Percentiles rank a stretch among this genome's conserved stretches.
Evolutionary conservation across 2,329 filamentous ascomycete genomes (phyloP).

Genomic region (Arthroderma sp.): DNA sequence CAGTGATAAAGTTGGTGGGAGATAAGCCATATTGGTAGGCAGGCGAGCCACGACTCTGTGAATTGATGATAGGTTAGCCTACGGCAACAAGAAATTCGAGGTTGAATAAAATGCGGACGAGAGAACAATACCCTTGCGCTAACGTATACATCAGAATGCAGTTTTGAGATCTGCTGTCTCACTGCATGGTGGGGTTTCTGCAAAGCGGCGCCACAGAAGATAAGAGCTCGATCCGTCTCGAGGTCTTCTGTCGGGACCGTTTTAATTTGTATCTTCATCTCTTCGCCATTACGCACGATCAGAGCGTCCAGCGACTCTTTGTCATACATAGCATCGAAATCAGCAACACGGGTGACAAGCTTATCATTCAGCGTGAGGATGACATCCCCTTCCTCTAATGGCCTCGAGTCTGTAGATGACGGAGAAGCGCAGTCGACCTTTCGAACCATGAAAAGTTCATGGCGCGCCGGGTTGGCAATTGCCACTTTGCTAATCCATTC

Average conservation of each 20-base stretch:
- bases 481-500: slow-evolving; percentile 91
- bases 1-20: slow-evolving; percentile 94
- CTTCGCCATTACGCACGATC: slow-evolving; percentile 72
- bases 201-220: slow-evolving; percentile 88
- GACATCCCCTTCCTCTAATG: slow-evolving; percentile 80
- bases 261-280: slow-evolving; percentile 62
- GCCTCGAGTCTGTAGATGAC: slow-evolving; percentile 38
- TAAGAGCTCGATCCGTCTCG: slow-evolving; percentile 82
- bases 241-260: slow-evolving; percentile 83
- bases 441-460: slow-evolving; percentile 96
- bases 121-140: slow-evolving; percentile 52
- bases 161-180: slow-evolving; percentile 88
- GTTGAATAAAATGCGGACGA: too few relatives aligned
- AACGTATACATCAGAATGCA: slow-evolving; percentile 94
- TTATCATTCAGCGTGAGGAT: slow-evolving; percentile 82
- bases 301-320: slow-evolving; percentile 70
- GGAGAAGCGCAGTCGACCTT: slow-evolving; percentile 61
- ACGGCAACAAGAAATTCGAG: background rate
- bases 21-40: slow-evolving; percentile 84
- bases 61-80: slow-evolving; percentile 4
- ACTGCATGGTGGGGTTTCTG: slow-evolving; percentile 94
- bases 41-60: slow-evolving; percentile 60
- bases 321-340: slow-evolving; percentile 94
- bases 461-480: slow-evolving; percentile 74
- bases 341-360: slow-evolving; percentile 82